Evolutionary conservation across 1,284 basidiomycete genomes (phyloP), one percentile per base, ranked within the genome.

Genomic region (Melampsora larici-populina): DNA sequence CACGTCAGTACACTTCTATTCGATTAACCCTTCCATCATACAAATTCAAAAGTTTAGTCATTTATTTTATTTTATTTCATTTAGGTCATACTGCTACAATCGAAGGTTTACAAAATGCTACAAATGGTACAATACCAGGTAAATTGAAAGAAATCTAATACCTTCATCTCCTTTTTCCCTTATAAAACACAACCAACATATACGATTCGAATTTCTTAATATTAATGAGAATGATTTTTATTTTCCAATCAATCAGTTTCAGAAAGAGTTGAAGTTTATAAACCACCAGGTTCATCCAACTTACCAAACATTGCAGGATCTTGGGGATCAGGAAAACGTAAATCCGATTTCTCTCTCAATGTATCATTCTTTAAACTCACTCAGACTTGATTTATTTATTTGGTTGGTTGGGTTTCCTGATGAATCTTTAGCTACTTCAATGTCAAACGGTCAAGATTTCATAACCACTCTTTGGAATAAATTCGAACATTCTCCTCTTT

Each of bases 401-500:
- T n/a, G n/a, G n/a, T n/a, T n/a, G n/a, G n/a, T n/a, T n/a, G n/a
- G n/a, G 2, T 58, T n/a, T 9, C n/a, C 24, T 7, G 7, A 9
- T 29, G 21, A 58, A 58, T 63, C 2, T 9, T 31, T 17, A 74
- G 62, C 63, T 46, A 75, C 73, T 18, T 67, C 63, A 36, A 75
- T 75, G 73, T 24, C 63, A 13, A 67, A 75, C 51, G 73, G 73
- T 40, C 31, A 48, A 26, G 73, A 75, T 48, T 75, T 75, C 40
- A 17, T 67, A 26, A 33, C 64, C 17, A 60, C 33, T 24, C 29
- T 75, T 15, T 43, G 64, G 15, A 40, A 36, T 11, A 75, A 75
- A 36, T 66, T 75, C 51, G 73, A 75, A 40, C 46, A 33, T 21
- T 21, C 55, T 13, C 8, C 2, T 26, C 5, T 21, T 26, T 24